Evolutionary conservation across 768 basidiomycete species (phyloP), one percentile per base, ranked within the genome.

Genomic region (Mycena olivaceomarginata): DNA sequence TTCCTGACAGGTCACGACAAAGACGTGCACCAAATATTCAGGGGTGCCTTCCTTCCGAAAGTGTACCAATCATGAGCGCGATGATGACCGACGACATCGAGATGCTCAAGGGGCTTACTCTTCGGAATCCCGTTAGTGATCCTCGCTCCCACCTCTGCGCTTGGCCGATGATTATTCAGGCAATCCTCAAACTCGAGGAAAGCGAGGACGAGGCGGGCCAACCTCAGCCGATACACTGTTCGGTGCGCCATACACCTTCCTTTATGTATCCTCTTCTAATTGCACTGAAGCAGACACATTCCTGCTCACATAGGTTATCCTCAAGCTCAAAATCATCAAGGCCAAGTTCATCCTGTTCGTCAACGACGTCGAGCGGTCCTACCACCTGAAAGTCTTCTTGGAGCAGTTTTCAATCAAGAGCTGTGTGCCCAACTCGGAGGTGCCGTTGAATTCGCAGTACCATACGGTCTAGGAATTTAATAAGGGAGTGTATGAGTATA

Each of bases 401-500:
- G 98, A 99, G 81, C 97, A 99, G 85, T 99, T 99, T 81, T 97
- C 96, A 0, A 96, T 99, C 84, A 97, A 97, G 85, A 94, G 94
- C 79, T 99, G 98, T 80, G 98, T 99, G 1, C 90, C 99, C 37
- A 99, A 99, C 82, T 96, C 97, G 16, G 98, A 99, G 85, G 86
- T 99, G 41, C 98, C 98, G 0, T 86, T 99, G 71, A 99, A 98
- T 83, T 98, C 98, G 22, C 92, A 98, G 94, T 93, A 97, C 82
- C 98, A 99, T 82, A 94, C 95, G 2, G 98, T 99, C 1, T 98
- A 99, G 81, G 98, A 99, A 85, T 99, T 99, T 83, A 99, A 99
- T 85, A 96, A 96, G 80, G 98, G 98, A 2, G 96, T 98, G 10
- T 99, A 99, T 81, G 97, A 99, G 83, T 84, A 97, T 99, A 78